Conservation (phyloP, 148 eudicot genomes). For the Vaccinium corymbosum region DNA sequence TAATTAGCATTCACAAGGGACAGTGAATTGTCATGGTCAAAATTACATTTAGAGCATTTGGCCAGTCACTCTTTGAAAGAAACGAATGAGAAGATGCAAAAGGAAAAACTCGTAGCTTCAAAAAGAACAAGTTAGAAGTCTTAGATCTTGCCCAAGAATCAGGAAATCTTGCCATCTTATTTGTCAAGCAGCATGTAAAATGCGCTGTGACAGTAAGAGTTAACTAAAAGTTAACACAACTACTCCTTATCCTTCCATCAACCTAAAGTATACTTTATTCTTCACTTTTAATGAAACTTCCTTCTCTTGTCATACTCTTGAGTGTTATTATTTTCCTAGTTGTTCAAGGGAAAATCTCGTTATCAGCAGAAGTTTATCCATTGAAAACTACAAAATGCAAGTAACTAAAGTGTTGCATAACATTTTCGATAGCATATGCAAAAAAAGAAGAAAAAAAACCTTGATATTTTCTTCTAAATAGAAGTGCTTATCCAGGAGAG, state of each 20-base stretch:
- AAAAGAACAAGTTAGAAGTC: not conserved
- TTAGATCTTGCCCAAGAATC: not conserved
- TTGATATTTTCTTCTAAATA: not conserved
- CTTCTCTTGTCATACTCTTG: not conserved
- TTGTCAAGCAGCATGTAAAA: not conserved
- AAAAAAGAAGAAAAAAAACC: too few relatives aligned
- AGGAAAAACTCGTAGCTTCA: not conserved
- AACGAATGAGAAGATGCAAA: not conserved
- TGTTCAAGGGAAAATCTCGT: not conserved
- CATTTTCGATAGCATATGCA: not conserved
- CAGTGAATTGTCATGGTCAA: not conserved
- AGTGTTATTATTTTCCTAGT: not conserved
- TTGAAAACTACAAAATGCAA: not conserved
- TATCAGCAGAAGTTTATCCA: not conserved
- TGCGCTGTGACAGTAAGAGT: not conserved
- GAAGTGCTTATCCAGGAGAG: not conserved
- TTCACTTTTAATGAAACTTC: conserved; percentile 8
- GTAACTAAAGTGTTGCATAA: not conserved
- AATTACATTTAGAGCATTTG: not conserved
- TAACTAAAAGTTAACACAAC: not conserved
- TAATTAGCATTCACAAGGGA: not conserved
- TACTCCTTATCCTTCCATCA: not conserved
- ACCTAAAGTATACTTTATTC: not conserved
- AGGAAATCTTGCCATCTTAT: not conserved
- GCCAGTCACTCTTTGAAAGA: not conserved